Evolutionary conservation across 1,284 basidiomycete genomes (phyloP), one percentile per base, ranked within the genome.

Genomic region (Pseudozyma hubeiensis): DNA sequence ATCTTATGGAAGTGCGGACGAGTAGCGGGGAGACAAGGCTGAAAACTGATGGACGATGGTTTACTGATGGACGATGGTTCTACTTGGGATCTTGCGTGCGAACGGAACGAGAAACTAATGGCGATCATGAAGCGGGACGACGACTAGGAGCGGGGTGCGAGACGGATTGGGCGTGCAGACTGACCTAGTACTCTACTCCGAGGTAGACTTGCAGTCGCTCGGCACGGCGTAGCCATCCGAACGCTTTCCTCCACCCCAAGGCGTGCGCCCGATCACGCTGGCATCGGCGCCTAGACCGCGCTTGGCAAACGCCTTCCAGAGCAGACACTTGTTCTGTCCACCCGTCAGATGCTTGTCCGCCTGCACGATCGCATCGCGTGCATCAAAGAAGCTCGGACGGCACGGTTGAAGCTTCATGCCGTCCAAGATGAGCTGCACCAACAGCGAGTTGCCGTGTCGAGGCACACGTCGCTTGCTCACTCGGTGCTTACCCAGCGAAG

Each of bases 321-420:
- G 86, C n/a, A 88, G 87, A 85, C 96, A 98, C 78, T 88, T 87
- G 88, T 98, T 97, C 88, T 93, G 92, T 14, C 96, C 95, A 19
- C 91, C 92, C 1, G 95, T 97, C 62, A 96, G 88, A 48, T 92
- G 86, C 84, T 93, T 87, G 85, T 97, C 95, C n/a, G 95, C 94
- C 80, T 93, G 90, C 78, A 98, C 89, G 84, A 98, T 96, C 19
- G 94, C 94, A 85, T 94, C 91, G 64, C 95, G 90, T 11, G 94
- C 92, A 75, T 94, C 90, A 80, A 95, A 92, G 91, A 97, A 97
- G 41, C 83, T 84, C 5, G 94, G 95, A 55, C 91, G 88, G 86
- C 95, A 98, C 6, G 91, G 91, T 85, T 97, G 94, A 48, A 96
- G 87, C 88, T 97, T 98, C 93, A 98, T 94, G 9, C 88, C 94